Percentiles rank a stretch among this genome's conserved stretches.
Evolutionary conservation across 257 asterid species (phyloP).

Genomic region (Plantago major): DNA sequence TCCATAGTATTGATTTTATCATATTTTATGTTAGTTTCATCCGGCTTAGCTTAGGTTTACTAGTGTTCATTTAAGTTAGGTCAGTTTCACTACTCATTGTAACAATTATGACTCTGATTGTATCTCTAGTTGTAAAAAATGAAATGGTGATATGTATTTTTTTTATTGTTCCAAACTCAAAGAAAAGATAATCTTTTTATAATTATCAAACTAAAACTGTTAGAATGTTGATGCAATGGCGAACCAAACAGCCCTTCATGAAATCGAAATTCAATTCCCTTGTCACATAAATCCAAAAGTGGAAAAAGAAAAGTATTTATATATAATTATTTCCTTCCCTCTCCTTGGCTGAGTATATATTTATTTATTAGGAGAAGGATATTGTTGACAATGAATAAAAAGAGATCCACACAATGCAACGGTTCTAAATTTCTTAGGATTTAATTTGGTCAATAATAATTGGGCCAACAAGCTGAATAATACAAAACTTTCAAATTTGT

Average conservation of each 20-base stretch:
- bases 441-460: not conserved
- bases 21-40: too few relatives aligned
- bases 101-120: too few relatives aligned
- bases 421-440: not conserved
- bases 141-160: too few relatives aligned
- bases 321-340: constrained; percentile 12
- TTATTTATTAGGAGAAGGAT: constrained; percentile 2
- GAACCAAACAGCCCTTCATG: not conserved
- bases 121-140: too few relatives aligned
- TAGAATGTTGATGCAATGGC: not conserved
- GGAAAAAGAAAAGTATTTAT: not conserved
- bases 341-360: constrained; percentile 4
- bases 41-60: too few relatives aligned
- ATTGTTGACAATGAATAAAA: constrained; percentile 16
- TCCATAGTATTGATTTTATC: too few relatives aligned
- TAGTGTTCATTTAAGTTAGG: too few relatives aligned
- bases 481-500: not conserved
- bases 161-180: too few relatives aligned
- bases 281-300: not conserved
- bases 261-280: not conserved
- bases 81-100: too few relatives aligned
- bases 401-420: constrained; percentile 11
- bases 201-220: not conserved
- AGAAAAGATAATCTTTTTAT: too few relatives aligned
- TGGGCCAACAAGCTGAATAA: constrained; percentile 1